Percentiles rank a stretch among this genome's conserved stretches.
These are phyloP conservation scores for Wickerhamia fluorescens DNA, from an alignment of 805 yeast species.

Conservation along the genomic window DNA sequence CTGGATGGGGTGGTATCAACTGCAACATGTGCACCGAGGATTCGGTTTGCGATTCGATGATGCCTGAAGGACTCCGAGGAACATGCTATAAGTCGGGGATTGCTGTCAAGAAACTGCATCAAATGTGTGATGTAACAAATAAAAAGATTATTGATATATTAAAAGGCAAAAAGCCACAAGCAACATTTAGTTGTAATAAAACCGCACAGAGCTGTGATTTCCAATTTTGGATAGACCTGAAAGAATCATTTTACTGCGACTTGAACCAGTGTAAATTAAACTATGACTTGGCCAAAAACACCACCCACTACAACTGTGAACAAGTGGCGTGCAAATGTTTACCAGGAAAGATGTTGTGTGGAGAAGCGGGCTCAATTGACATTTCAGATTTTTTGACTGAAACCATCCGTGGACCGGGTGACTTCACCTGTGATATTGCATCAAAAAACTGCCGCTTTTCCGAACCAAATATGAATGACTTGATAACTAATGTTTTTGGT, in stretches of 20 bases:
- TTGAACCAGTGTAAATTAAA: slow-evolving; percentile 66
- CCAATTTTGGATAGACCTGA: slow-evolving; percentile 92
- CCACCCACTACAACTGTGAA: slow-evolving; percentile 73
- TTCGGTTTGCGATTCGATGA: slow-evolving; percentile 71
- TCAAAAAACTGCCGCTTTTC: slow-evolving; percentile 66
- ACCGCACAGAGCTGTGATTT: slow-evolving; percentile 66
- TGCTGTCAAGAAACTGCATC: slow-evolving; percentile 72
- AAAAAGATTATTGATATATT: slow-evolving; percentile 75
- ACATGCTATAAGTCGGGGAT: slow-evolving; percentile 86
- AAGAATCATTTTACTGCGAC: slow-evolving; percentile 87
- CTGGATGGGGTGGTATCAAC: slow-evolving; percentile 92
- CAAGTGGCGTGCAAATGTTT: slow-evolving; percentile 80
- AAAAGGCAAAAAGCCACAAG: slow-evolving; percentile 80
- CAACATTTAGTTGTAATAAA: slow-evolving; percentile 80
- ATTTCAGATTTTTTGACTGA: slow-evolving; percentile 87
- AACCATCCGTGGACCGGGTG: slow-evolving; percentile 90
- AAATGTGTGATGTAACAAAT: slow-evolving; percentile 93
- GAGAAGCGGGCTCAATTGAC: slow-evolving; percentile 89
- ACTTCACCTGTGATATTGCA: slow-evolving; percentile 69
- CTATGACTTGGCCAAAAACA: slow-evolving; percentile 52
- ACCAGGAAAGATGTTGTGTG: slow-evolving; percentile 91
- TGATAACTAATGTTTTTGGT: slow-evolving; percentile 89
- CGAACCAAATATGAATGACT: slow-evolving; percentile 93
- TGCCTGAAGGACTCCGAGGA: slow-evolving; percentile 82
- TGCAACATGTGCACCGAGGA: slow-evolving; percentile 81